phyloP scores from a whole-genome alignment of 148 eudicot species.

The Rhododendron mucronatum region DNA sequence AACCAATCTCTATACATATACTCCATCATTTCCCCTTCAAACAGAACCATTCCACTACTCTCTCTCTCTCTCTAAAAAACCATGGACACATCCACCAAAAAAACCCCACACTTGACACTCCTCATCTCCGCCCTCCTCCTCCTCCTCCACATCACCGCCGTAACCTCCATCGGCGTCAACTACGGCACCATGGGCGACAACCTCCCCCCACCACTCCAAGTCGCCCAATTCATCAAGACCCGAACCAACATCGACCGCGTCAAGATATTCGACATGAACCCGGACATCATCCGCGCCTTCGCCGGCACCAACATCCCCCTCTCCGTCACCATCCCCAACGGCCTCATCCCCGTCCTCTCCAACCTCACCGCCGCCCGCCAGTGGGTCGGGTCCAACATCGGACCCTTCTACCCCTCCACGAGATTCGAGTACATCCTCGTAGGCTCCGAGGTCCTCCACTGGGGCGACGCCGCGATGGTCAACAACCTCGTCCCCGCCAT shows the following conservation, averaged over 20 bases:
- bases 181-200: conserved; percentile 50
- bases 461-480: conserved; percentile 51
- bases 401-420: conserved; percentile 56
- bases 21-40: no score
- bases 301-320: conserved; percentile 56
- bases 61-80: not conserved
- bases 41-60: not conserved
- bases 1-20: no score
- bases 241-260: conserved; percentile 51
- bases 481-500: conserved; percentile 68
- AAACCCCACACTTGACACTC: not conserved
- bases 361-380: conserved; percentile 33
- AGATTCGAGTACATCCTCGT: conserved; percentile 41
- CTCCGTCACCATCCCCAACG: conserved; percentile 67
- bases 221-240: conserved; percentile 56
- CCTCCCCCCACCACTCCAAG: conserved; percentile 49
- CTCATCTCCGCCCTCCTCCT: conserved; percentile 5
- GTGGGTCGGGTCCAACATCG: conserved; percentile 46
- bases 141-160: conserved; percentile 9
- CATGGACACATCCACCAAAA: conserved; percentile 1
- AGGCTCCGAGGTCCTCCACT: conserved; percentile 74
- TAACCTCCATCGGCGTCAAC: conserved; percentile 42
- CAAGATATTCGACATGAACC: conserved; percentile 70
- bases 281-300: conserved; percentile 57
- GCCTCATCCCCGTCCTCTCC: conserved; percentile 51